Evolutionary conservation across 768 basidiomycete species (phyloP).

Genomic region (Lactarius sp.): DNA sequence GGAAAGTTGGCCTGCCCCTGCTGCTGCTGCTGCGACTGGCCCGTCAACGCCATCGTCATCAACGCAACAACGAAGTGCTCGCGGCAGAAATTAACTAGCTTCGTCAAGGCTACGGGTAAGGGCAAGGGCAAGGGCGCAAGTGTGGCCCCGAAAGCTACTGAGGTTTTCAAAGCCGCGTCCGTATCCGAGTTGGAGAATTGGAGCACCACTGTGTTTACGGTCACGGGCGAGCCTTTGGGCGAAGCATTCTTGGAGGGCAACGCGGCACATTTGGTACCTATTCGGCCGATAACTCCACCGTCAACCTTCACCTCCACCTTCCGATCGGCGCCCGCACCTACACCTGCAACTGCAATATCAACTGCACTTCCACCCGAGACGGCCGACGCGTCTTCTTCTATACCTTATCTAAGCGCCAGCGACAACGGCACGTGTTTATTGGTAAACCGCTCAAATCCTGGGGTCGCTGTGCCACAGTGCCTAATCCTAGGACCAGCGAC

Average conservation of each 20-base stretch:
- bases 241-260: background rate
- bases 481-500: background rate
- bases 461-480: slow-evolving; percentile 1
- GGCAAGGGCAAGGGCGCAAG: background rate
- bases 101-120: background rate
- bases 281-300: background rate
- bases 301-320: background rate
- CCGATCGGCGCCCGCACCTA: background rate
- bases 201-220: background rate
- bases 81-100: background rate
- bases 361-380: no score
- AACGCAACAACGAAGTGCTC: background rate
- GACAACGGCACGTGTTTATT: background rate
- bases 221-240: background rate
- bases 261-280: background rate
- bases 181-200: background rate
- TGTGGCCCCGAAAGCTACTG: background rate
- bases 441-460: slow-evolving; percentile 12
- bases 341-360: background rate
- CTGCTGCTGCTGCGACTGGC: background rate
- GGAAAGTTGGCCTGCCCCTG: background rate
- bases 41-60: background rate
- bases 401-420: background rate
- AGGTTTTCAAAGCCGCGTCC: background rate
- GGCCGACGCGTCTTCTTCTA: background rate